Evolutionary conservation across 2,329 filamentous ascomycete species (phyloP), one percentile per base, ranked within the genome.

Genomic region (Helminthosporium solani): DNA sequence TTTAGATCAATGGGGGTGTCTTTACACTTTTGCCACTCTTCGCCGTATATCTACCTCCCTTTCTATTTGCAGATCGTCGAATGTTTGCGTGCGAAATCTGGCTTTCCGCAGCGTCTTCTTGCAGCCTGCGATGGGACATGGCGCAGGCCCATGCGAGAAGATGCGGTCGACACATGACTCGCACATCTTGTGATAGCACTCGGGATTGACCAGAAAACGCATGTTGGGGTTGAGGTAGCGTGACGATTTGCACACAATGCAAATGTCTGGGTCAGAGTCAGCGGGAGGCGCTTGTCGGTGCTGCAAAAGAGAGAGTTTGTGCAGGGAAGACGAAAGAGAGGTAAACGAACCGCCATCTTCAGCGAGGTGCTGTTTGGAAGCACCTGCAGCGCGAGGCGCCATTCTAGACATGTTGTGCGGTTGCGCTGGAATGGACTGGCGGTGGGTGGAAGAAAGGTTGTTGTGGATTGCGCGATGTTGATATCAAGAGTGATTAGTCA

Each of bases 101-200:
- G 85, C 82, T 63, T 91, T 88, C 1, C 94, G 86, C 5, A 99
- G 79, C 1, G 90, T 97, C 69, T 88, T 86, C 67, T 84, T 82
- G 73, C 94, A 99, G 33, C 87, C 88, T 0, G 89, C 88, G 47
- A 96, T 89, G 1, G 94, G 94, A 67, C 95, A 99, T 51, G 90
- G 88, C 45, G 90, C 89, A 0, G 94, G 94, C 0, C 94, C 94
- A 44, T 89, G 85, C 28, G 87, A 87, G 79, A 97, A 99, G 61
- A 97, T 88, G 45, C 92, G 87, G 71, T 92, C 88, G 33, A 97
- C 91, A 75, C 94, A 99, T 46, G 88, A 91, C 70, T 90, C 87
- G 78, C 94, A 99, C 89, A 99, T 97, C 58, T 90, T 90, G 78
- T 99, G 94, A 78, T 99, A 99, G 81, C 94, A 99, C 78, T 95